Percentiles rank a stretch among this genome's conserved stretches.
Conservation (phyloP, 495 filamentous ascomycete genomes). For the Podospora pseudocomata region DNA sequence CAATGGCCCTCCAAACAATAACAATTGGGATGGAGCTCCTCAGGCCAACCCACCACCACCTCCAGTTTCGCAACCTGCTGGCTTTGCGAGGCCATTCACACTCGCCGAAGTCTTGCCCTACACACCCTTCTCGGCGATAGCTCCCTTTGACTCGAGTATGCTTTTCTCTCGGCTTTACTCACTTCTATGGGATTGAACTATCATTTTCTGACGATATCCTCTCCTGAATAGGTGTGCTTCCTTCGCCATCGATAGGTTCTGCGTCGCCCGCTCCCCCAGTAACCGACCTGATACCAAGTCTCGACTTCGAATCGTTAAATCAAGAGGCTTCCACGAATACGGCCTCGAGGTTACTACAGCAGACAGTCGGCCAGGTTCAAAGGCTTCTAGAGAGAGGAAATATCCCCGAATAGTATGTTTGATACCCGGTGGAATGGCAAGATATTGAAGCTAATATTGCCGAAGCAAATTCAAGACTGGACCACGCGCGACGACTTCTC, state of each 20-base stretch:
- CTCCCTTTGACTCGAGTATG: conserved; percentile 80
- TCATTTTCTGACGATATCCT: background rate
- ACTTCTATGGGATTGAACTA: background rate
- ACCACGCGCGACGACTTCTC: conserved; percentile 26
- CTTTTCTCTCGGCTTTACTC: background rate
- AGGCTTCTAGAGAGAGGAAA: conserved; percentile 63
- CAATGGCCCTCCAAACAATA: conserved; percentile 23
- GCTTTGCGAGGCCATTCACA: conserved; percentile 38
- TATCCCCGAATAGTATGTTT: conserved; percentile 67
- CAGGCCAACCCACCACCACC: background rate
- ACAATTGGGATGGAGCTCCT: background rate
- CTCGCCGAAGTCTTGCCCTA: conserved; percentile 87
- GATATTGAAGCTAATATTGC: conserved; percentile 19
- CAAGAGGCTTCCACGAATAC: conserved; percentile 42
- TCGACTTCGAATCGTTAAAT: conserved; percentile 50
- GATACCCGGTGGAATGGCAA: background rate
- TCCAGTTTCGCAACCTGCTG: background rate
- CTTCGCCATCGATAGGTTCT: conserved; percentile 58
- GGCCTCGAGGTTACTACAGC: conserved; percentile 41
- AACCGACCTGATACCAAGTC: conserved; percentile 42
- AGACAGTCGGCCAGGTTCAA: conserved; percentile 61
- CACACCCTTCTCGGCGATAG: conserved; percentile 84
- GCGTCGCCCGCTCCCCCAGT: conserved; percentile 46
- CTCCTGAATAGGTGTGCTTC: conserved; percentile 57
- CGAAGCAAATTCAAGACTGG: conserved; percentile 66